These are phyloP conservation scores for Colletotrichum zoysiae DNA, from an alignment of 2,329 filamentous ascomycete genomes.

Conservation along the genomic window DNA sequence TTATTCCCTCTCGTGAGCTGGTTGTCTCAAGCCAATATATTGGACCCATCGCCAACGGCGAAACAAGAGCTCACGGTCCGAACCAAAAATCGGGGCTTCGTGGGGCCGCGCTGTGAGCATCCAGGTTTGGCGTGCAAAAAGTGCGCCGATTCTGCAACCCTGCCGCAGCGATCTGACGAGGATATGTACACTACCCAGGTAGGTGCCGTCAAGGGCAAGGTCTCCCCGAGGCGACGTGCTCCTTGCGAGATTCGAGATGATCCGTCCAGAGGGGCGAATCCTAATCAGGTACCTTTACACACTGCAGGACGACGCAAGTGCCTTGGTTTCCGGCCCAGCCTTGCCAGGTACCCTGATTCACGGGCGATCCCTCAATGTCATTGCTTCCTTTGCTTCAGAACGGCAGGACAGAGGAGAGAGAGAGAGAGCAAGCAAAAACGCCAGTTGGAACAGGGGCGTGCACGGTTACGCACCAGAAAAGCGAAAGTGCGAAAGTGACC, in stretches of 20 bases:
- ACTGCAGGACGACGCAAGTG: constrained; percentile 22
- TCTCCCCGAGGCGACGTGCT: constrained; percentile 20
- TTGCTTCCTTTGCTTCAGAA: constrained; percentile 24
- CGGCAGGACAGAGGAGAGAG: background rate
- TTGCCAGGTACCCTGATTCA: constrained; percentile 23
- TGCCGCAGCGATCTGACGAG: constrained; percentile 23
- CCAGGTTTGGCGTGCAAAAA: constrained; percentile 17
- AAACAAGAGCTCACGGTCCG: constrained; percentile 7
- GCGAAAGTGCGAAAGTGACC: constrained; percentile 17
- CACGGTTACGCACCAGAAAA: constrained; percentile 11
- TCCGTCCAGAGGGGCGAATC: constrained; percentile 13
- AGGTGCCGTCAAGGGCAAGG: constrained; percentile 20
- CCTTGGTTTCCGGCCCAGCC: constrained; percentile 26
- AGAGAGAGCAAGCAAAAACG: background rate
- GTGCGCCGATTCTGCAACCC: constrained; percentile 19
- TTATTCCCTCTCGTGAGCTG: background rate
- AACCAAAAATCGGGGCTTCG: constrained; percentile 13
- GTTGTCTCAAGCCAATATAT: background rate
- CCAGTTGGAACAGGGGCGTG: constrained; percentile 13
- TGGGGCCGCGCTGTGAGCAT: constrained; percentile 6
- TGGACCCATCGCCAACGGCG: background rate
- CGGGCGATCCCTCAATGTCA: constrained; percentile 23
- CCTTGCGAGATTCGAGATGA: constrained; percentile 27
- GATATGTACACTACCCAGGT: background rate
- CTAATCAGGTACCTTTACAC: constrained; percentile 20